A percentile compares a stretch with the other conserved stretches of the same genome.
Conservation (phyloP, 257 asterid genomes). For the Solanum sejunctum region DNA sequence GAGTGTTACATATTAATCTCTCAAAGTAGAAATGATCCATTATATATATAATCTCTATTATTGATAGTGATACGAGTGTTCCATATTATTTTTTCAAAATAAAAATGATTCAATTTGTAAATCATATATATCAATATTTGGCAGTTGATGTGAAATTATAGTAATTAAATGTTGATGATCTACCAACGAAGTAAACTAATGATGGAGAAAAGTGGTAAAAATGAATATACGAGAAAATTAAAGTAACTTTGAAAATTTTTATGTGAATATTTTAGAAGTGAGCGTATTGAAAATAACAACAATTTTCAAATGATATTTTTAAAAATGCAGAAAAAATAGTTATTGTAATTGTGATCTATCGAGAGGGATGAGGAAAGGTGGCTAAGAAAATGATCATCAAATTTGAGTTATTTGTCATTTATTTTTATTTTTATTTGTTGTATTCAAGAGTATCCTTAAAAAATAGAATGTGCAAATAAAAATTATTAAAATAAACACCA, state of each 20-base stretch:
- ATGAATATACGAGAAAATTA: not conserved
- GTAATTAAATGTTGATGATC: not conserved
- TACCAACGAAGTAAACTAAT: not conserved
- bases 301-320: not conserved
- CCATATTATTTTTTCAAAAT: not conserved
- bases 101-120: not conserved
- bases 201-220: not conserved
- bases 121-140: not conserved
- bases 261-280: not conserved
- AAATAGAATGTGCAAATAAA: no score
- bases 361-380: not conserved
- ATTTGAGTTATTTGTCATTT: not conserved
- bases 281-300: not conserved
- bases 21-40: no score
- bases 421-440: no score
- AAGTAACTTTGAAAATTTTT: not conserved
- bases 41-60: not conserved
- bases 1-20: not conserved
- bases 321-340: no score
- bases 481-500: no score
- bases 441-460: no score
- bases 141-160: not conserved
- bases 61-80: not conserved
- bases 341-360: not conserved
- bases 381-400: not conserved